A percentile compares a stretch with the other conserved stretches of the same genome.
Evolutionary conservation across 345 rosid species (phyloP).

Genomic region (Hibiscus syriacus): DNA sequence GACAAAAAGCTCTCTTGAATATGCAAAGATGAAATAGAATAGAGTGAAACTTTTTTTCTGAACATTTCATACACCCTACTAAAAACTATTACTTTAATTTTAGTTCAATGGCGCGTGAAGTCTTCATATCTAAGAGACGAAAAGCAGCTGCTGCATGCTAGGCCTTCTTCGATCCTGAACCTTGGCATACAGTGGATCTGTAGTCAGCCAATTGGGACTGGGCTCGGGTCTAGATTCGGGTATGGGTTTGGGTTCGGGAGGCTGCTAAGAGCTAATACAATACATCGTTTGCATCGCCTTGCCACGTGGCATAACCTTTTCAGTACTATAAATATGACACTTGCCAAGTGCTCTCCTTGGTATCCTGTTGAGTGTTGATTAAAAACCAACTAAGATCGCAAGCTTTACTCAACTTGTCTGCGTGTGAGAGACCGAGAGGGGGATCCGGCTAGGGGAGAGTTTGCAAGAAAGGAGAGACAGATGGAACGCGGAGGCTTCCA

Average conservation of each 20-base stretch:
- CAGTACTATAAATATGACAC: neutral
- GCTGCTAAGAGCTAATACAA: neutral
- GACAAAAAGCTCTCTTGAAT: no score
- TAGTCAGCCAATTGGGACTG: neutral
- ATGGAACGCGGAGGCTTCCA: conserved; percentile 52
- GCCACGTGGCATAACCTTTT: neutral
- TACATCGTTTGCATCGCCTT: neutral
- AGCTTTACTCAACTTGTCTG: neutral
- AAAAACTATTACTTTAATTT: no score
- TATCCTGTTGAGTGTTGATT: neutral
- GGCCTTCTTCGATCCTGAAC: neutral
- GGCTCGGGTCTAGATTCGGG: neutral
- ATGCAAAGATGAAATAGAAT: no score
- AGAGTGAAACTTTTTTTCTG: no score
- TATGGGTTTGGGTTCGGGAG: neutral
- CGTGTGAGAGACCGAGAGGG: neutral
- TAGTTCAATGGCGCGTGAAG: no score
- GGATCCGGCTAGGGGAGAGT: conserved; percentile 20
- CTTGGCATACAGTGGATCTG: neutral
- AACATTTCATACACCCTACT: no score
- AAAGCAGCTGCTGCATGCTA: no score
- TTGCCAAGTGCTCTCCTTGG: neutral
- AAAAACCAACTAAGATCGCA: neutral
- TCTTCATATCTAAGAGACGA: no score
- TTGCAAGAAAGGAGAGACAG: neutral